Conservation (phyloP, 129 eudicot species). For the Flaveria brownii region DNA sequence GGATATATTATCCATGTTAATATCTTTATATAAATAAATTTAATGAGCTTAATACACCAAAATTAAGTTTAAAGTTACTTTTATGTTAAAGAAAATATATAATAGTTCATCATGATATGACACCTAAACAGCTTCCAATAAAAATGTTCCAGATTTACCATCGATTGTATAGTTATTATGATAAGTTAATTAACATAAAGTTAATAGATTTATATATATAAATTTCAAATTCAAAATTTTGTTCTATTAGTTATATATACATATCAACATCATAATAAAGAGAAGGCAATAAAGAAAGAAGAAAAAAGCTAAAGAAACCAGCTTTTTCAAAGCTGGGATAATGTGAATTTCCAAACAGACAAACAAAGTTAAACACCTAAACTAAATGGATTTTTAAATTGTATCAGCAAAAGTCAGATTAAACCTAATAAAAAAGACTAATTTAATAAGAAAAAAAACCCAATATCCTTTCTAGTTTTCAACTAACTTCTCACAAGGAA, state of each 20-base stretch:
- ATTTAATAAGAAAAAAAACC: slow-evolving; percentile 7
- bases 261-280: slow-evolving; percentile 28
- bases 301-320: slow-evolving; percentile 32
- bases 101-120: too few relatives aligned
- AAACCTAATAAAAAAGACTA: slow-evolving; percentile 23
- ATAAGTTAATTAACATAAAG: not conserved
- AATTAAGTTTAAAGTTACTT: too few relatives aligned
- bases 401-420: slow-evolving; percentile 35
- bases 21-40: too few relatives aligned
- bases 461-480: slow-evolving; percentile 19
- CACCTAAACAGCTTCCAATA: not conserved
- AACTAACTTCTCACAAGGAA: slow-evolving; percentile 29
- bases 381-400: not conserved
- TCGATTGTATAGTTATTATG: not conserved
- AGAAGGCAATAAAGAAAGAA: slow-evolving; percentile 20
- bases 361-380: not conserved
- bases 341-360: slow-evolving; percentile 28
- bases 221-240: not conserved
- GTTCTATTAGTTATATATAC: not conserved
- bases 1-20: too few relatives aligned
- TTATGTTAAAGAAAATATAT: too few relatives aligned
- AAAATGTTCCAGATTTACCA: not conserved
- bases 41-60: too few relatives aligned
- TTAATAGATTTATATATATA: not conserved
- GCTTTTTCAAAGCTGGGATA: slow-evolving; percentile 40